Evolutionary conservation across 2,329 filamentous ascomycete genomes (phyloP), one percentile per base, ranked within the genome.

Genomic region (Colletotrichum spaethianum): DNA sequence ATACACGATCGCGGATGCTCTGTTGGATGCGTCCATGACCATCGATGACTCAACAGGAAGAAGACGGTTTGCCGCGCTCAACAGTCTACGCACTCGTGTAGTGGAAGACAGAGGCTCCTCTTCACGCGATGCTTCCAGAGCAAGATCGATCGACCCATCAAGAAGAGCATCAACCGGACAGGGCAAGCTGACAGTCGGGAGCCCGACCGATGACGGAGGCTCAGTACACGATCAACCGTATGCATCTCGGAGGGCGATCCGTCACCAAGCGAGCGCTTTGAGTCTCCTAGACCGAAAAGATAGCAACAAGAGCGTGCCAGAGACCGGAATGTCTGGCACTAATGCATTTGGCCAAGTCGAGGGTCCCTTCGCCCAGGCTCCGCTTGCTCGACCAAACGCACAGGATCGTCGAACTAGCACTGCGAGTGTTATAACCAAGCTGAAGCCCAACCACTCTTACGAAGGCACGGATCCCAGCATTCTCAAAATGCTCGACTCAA

Each of bases 1-100:
- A 6, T 93, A 94, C 75, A 97, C 95, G 0, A 96, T 98, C 75
- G 91, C 94, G 4, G 96, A 98, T 82, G 96, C 96, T 7, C 86
- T 98, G 20, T 86, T 97, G 38, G 96, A 98, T 81, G 96, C 96
- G 8, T 97, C 95, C 1, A 95, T 94, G 83, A 95, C 93, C 0
- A 94, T 96, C 74, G 93, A 96, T 77, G 91, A 93, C 74, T 85
- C 91, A 0, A 82, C 89, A 9, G 83, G 89, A 2, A 88, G 86
- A 78, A 86, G 86, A 74, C 86, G 85, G 64, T 85, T 86, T 38
- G 85, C 86, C 18, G 86, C 86, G 0, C 77, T 85, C n/a, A 89
- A 89, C 73, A 84, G 76, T 46, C 38, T 73, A 23, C 57, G 74
- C 6, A 74, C 72, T 31, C 75, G 77, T 8, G 75, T 77, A 4